Conservation (phyloP, 2,329 filamentous ascomycete genomes). For the Pseudogymnoascus sp. region DNA sequence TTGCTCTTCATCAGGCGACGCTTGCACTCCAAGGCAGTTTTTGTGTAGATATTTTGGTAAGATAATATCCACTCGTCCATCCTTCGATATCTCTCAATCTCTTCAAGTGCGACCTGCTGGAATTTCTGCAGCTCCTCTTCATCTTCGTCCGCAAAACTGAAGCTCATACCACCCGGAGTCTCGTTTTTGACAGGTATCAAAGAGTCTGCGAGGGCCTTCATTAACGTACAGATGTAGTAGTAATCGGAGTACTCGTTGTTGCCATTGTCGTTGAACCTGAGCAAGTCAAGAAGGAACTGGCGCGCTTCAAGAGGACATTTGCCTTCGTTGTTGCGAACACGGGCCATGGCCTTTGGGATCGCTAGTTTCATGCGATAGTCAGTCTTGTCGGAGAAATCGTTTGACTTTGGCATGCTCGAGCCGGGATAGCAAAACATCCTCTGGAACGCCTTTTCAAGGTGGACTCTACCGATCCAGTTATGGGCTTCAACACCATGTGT, state of each 20-base stretch:
- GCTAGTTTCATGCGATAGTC: slow-evolving; percentile 78
- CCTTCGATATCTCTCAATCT: slow-evolving; percentile 58
- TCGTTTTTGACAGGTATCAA: slow-evolving; percentile 40
- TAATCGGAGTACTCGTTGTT: slow-evolving; percentile 85
- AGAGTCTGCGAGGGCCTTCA: slow-evolving; percentile 55
- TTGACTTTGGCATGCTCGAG: slow-evolving; percentile 72
- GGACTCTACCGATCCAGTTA: slow-evolving; percentile 71
- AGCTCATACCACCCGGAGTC: slow-evolving; percentile 22
- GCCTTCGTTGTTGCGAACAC: slow-evolving; percentile 65
- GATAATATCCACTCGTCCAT: slow-evolving; percentile 63
- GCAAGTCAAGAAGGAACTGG: slow-evolving; percentile 76
- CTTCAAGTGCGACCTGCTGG: slow-evolving; percentile 44
- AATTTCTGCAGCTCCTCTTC: slow-evolving; percentile 36
- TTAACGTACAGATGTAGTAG: slow-evolving; percentile 75
- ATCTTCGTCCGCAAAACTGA: slow-evolving; percentile 36
- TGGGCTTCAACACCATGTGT: slow-evolving; percentile 64
- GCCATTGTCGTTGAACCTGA: slow-evolving; percentile 91
- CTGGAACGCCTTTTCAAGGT: slow-evolving; percentile 78
- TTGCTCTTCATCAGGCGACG: slow-evolving; percentile 55
- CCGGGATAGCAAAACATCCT: slow-evolving; percentile 80
- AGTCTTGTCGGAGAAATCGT: slow-evolving; percentile 83
- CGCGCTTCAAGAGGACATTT: slow-evolving; percentile 73
- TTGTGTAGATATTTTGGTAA: slow-evolving; percentile 60
- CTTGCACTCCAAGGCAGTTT: slow-evolving; percentile 54
- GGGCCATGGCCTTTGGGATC: slow-evolving; percentile 73